phyloP scores from a whole-genome alignment of 2,329 filamentous ascomycete genomes.

The Gaeumannomyces sp. region DNA sequence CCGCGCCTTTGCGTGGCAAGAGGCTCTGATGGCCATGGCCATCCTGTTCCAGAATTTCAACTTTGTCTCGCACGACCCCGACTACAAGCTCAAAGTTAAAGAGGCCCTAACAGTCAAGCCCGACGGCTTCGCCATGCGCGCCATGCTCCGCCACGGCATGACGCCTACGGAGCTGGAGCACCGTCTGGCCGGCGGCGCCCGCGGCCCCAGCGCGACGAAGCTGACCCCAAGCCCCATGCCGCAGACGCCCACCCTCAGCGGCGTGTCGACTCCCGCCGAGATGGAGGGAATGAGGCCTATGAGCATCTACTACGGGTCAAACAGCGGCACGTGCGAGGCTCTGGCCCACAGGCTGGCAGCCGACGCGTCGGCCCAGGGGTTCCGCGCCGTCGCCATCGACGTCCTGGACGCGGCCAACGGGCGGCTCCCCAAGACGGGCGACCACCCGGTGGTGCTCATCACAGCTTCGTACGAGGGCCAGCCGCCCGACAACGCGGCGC shows the following conservation, averaged over 20 bases:
- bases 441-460: slow-evolving; percentile 59
- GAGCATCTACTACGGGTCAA: slow-evolving; percentile 67
- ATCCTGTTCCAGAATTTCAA: slow-evolving; percentile 65
- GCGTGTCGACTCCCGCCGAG: slow-evolving; percentile 37
- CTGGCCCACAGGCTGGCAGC: slow-evolving; percentile 58
- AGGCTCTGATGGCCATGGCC: slow-evolving; percentile 39
- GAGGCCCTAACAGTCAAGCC: slow-evolving; percentile 58
- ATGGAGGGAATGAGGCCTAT: slow-evolving; percentile 39
- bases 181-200: slow-evolving; percentile 42
- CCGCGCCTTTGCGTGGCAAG: slow-evolving; percentile 48
- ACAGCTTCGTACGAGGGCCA: slow-evolving; percentile 67
- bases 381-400: slow-evolving; percentile 44
- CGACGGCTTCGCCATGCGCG: slow-evolving; percentile 56
- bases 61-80: slow-evolving; percentile 54
- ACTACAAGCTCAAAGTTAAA: slow-evolving; percentile 55
- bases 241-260: slow-evolving; percentile 54
- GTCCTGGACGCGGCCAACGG: slow-evolving; percentile 57
- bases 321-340: slow-evolving; percentile 68
- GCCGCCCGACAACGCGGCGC: slow-evolving; percentile 64
- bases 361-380: slow-evolving; percentile 55
- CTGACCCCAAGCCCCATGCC: too few relatives aligned
- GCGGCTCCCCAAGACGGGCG: slow-evolving; percentile 48
- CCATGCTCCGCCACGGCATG: slow-evolving; percentile 55
- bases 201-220: slow-evolving; percentile 30
- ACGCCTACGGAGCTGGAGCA: slow-evolving; percentile 41